Base-by-base conservation (phyloP, 1,139 yeast species). In the Wickerhamomyces sp. region DNA sequence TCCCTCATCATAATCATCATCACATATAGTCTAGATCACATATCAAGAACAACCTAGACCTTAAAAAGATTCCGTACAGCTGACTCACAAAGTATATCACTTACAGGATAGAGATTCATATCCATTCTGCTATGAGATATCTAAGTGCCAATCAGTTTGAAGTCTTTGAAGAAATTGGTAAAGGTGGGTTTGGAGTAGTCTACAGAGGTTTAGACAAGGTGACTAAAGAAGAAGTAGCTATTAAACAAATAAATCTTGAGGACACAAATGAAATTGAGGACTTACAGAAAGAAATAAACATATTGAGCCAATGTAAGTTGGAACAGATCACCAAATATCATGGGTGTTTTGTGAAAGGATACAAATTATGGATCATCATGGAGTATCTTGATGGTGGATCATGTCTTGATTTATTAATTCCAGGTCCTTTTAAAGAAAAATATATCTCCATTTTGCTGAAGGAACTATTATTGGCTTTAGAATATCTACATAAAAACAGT, bases 181-280 rank as follows among this genome's bases (percentile, higher is more conserved):
- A 87, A 46, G 96, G 96, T 0, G 91, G 93, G 6, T 89, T 88
- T 63, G 96, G 96, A 0, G 86, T 84, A 1, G 96, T 89, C 2
- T 89, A 84, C 65, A 71, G 84, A 42, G 96, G 93, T 0, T 61
- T 79, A 10, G 80, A 85, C 54, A 72, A 71, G 43, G 64, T 71
- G 4, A 68, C 78, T 1, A 68, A 71, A 43, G 62, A 66, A 43
- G 78, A 73, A 45, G 88, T 84, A 34, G 88, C 88, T 11, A 73
- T 81, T 45, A 81, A 80, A 55, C 87, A 84, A 61, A 84, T 89
- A 44, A 96, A 89, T 56, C 68, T 89, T 55, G 96, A 89, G 59
- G 75, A 78, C 46, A 84, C 86, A 44, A 84, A 80, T 48, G 94
- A 85, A 55, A 75, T 89, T 40, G 77, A 78, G 32, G 96, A 88